A percentile compares a stretch with the other conserved stretches of the same genome.
Evolutionary conservation across 192 early-diverging fungal genomes (phyloP).

Genomic region (Podila verticillata): DNA sequence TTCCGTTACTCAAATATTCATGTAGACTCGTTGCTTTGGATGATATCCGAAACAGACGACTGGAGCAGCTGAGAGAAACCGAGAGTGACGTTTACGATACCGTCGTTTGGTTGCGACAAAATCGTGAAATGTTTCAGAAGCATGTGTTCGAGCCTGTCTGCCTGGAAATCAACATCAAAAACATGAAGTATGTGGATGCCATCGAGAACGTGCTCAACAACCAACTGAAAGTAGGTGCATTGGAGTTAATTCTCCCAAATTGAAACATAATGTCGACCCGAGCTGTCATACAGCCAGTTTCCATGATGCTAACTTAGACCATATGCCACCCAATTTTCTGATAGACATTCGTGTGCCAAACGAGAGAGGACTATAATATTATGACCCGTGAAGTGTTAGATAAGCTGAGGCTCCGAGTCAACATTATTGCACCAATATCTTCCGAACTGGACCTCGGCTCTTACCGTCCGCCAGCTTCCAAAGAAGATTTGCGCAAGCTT

Average conservation of each 20-base stretch:
- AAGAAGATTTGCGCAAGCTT: slow-evolving; percentile 55
- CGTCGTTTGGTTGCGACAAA: slow-evolving; percentile 73
- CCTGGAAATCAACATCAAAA: slow-evolving; percentile 75
- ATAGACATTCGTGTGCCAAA: slow-evolving; percentile 84
- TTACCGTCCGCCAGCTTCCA: slow-evolving; percentile 15
- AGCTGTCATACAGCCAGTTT: neutral
- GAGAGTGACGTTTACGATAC: slow-evolving; percentile 69
- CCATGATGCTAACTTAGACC: too few species aligned
- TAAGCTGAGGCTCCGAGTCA: slow-evolving; percentile 64
- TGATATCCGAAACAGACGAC: slow-evolving; percentile 60
- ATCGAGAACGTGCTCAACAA: slow-evolving; percentile 66
- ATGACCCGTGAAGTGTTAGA: slow-evolving; percentile 76
- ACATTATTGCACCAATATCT: slow-evolving; percentile 60
- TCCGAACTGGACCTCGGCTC: slow-evolving; percentile 29
- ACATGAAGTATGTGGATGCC: slow-evolving; percentile 67
- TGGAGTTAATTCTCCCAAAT: too few species aligned
- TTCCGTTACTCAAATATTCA: neutral
- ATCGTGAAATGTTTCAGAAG: slow-evolving; percentile 70
- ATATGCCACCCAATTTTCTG: too few species aligned
- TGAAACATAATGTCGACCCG: too few species aligned
- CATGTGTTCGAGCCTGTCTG: slow-evolving; percentile 78
- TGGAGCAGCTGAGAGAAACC: slow-evolving; percentile 59
- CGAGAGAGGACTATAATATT: slow-evolving; percentile 77
- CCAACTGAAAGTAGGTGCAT: slow-evolving; percentile 58
- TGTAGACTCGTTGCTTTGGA: slow-evolving; percentile 67